These are phyloP conservation scores for Metschnikowia vanudenii DNA, from an alignment of 805 yeast species.

Conservation along the genomic window DNA sequence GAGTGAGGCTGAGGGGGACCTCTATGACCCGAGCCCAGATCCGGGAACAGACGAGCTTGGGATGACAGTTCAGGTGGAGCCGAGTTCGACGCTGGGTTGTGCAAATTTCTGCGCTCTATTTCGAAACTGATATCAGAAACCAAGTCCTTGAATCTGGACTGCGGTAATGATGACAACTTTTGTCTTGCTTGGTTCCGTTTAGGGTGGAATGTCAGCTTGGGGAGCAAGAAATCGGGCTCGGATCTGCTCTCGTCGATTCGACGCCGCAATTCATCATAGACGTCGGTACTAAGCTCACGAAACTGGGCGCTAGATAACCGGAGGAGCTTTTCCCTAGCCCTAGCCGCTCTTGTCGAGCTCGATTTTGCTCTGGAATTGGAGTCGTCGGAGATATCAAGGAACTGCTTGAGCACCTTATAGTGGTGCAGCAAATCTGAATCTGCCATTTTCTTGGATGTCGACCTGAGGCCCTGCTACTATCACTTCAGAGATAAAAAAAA, in stretches of 20 bases:
- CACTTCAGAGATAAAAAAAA: no score
- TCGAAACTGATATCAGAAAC: constrained; percentile 87
- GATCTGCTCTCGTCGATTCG: constrained; percentile 60
- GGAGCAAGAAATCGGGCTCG: constrained; percentile 63
- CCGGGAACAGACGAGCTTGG: constrained; percentile 1
- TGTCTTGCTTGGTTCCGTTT: constrained; percentile 94
- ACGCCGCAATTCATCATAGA: constrained; percentile 86
- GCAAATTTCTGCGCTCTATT: constrained; percentile 71
- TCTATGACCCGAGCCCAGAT: background rate
- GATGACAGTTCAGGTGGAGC: constrained; percentile 5
- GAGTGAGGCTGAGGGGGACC: background rate
- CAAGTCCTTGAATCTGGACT: constrained; percentile 79
- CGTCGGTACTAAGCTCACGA: constrained; percentile 88
- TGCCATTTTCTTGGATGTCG: constrained; percentile 12
- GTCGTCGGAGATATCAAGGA: constrained; percentile 51
- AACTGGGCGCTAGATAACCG: constrained; percentile 82
- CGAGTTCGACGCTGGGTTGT: constrained; percentile 23
- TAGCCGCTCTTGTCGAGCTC: constrained; percentile 61
- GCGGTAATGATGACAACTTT: constrained; percentile 81
- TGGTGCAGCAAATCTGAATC: constrained; percentile 41
- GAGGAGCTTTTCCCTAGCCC: constrained; percentile 81
- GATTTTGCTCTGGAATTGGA: constrained; percentile 35
- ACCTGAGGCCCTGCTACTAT: background rate
- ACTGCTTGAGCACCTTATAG: constrained; percentile 50
- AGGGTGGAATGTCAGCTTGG: constrained; percentile 77